A percentile compares a stretch with the other conserved stretches of the same genome.
phyloP scores from a whole-genome alignment of 164 flowering plant species.

The Stephania japonica region DNA sequence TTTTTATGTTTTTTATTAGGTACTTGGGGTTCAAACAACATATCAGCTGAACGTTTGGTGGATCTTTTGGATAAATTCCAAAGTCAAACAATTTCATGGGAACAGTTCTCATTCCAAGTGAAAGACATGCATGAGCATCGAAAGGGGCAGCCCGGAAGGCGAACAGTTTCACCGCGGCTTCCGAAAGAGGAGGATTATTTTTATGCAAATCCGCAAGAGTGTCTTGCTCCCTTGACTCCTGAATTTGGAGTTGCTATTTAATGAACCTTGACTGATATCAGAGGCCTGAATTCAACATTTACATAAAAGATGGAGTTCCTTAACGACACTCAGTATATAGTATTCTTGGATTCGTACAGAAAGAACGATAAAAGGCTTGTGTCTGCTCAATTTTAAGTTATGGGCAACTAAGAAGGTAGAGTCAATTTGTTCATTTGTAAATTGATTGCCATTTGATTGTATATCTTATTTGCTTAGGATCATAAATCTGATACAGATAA shows the following conservation, averaged over 20 bases:
- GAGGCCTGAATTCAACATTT: neutral
- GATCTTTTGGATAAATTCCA: constrained; percentile 48
- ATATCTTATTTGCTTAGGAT: too few relatives aligned
- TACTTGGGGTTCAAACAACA: constrained; percentile 70
- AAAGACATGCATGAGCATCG: constrained; percentile 53
- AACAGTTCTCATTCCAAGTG: constrained; percentile 58
- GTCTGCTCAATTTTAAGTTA: constrained; percentile 1
- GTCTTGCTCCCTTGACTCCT: constrained; percentile 30
- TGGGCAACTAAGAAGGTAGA: neutral
- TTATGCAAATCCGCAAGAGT: constrained; percentile 81
- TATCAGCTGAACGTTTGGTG: constrained; percentile 57
- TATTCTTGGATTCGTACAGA: neutral
- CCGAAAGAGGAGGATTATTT: constrained; percentile 92
- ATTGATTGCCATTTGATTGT: too few relatives aligned
- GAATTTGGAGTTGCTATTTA: neutral
- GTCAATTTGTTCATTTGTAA: too few relatives aligned
- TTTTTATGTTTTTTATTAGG: constrained; percentile 28
- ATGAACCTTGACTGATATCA: neutral
- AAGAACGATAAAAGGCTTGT: neutral
- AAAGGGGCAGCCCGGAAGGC: constrained; percentile 56
- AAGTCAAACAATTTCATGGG: constrained; percentile 50
- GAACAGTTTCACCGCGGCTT: constrained; percentile 60
- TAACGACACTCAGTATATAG: neutral
- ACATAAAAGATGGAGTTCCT: neutral
- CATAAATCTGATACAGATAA: too few relatives aligned